phyloP scores from a whole-genome alignment of 495 filamentous ascomycete species.

The Aspergillus wentii region DNA sequence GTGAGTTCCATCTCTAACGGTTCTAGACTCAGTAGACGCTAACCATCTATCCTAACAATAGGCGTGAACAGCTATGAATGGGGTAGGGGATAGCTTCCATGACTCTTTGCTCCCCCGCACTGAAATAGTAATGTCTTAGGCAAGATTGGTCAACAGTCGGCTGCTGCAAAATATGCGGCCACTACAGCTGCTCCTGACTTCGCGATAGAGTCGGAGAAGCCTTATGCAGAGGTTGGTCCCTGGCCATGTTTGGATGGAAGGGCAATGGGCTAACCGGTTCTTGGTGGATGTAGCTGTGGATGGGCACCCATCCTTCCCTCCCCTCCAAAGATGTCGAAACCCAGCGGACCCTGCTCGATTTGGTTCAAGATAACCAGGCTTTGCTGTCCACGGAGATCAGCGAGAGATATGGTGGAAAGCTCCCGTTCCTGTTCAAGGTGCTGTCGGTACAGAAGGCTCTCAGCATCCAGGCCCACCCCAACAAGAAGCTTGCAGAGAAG shows the following conservation, averaged over 20 bases:
- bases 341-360: conserved; percentile 79
- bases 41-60: conserved; percentile 17
- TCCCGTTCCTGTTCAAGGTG: conserved; percentile 97
- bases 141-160: conserved; percentile 71
- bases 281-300: conserved; percentile 68
- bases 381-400: conserved; percentile 69
- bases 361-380: conserved; percentile 82
- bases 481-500: conserved; percentile 92
- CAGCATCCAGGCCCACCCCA: conserved; percentile 95
- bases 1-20: conserved; percentile 37
- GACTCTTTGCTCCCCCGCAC: conserved; percentile 17
- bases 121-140: conserved; percentile 41
- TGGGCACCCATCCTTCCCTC: conserved; percentile 96
- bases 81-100: conserved; percentile 49
- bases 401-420: conserved; percentile 67
- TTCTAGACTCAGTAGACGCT: background rate
- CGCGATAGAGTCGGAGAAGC: conserved; percentile 69
- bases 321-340: conserved; percentile 86
- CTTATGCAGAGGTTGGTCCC: conserved; percentile 72
- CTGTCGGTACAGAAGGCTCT: conserved; percentile 90
- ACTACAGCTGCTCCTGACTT: conserved; percentile 68
- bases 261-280: conserved; percentile 14
- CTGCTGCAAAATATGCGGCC: conserved; percentile 70
- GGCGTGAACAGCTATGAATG: conserved; percentile 98
- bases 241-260: conserved; percentile 5